Base-by-base conservation (phyloP, 177 flowering plant species). In the Vitis hybrid region DNA sequence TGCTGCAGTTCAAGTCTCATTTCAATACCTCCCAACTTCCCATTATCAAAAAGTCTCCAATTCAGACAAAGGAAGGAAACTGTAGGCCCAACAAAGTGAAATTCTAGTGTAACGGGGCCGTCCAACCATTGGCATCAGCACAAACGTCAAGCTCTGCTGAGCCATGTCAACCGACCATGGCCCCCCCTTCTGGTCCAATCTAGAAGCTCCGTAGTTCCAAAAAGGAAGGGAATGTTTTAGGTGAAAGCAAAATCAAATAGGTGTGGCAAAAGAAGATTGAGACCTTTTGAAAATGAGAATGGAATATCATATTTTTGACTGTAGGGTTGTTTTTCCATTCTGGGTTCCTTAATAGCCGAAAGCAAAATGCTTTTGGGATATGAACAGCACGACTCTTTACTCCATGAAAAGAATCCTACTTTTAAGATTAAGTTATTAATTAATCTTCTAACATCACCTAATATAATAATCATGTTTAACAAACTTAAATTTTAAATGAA, bases 41-140 rank as follows among this genome's bases (percentile, higher is more conserved):
- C 48, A 40, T 40, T 40, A 40, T 40, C 48, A 40, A 40, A 40
- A 40, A 40, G 48, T 40, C 48, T 7, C 48, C 48, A 7, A 40
- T 40, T 40, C 48, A 40, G 8, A 40, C 48, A 40, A 40, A 40
- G 48, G 8, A 40, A 40, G 9, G 5, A 40, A 0, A 6, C 2
- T 40, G 48, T 40, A 40, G 48, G 48, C 48, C 48, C 48, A 7
- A 40, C 8, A 40, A 40, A 40, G 48, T 40, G 48, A 40, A 40
- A 40, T 7, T 40, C 7, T 6, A 0, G 48, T 40, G 48, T 6
- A 40, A 40, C 79, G 85, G 82, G 73, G 81, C 82, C 82, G 82
- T 11, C 81, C 77, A 69, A 62, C 75, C 60, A 70, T 3, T 68
- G 56, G 46, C 70, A 51, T 8, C 48, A 6, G 7, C 65, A 35